Percentiles rank a stretch among this genome's conserved stretches.
Conservation (phyloP, 2,329 filamentous ascomycete species). For the Ascochyta koolunga region DNA sequence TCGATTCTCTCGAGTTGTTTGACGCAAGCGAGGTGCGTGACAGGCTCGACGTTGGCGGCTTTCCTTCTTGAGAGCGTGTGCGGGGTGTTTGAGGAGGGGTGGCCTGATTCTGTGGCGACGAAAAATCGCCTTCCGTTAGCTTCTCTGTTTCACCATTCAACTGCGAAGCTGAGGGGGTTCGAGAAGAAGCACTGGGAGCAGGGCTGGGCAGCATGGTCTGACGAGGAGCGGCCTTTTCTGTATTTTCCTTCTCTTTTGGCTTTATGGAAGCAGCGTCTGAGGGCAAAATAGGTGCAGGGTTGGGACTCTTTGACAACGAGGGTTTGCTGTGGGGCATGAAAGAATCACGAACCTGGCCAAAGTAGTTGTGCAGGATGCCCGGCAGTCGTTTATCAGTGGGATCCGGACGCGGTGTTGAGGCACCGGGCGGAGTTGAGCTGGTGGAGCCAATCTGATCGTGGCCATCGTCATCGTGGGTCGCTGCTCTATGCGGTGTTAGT, state of each 20-base stretch:
- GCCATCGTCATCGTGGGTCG: slow-evolving; percentile 73
- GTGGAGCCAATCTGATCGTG: slow-evolving; percentile 78
- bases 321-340: slow-evolving; percentile 56
- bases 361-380: slow-evolving; percentile 93
- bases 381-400: slow-evolving; percentile 93
- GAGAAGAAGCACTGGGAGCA: slow-evolving; percentile 54
- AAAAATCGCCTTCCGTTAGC: slow-evolving; percentile 82
- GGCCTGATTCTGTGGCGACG: slow-evolving; percentile 74
- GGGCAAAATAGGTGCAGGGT: slow-evolving; percentile 42
- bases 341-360: slow-evolving; percentile 94
- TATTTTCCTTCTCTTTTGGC: slow-evolving; percentile 29
- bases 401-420: slow-evolving; percentile 92
- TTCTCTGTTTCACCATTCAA: slow-evolving; percentile 74
- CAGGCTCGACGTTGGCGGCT: slow-evolving; percentile 50
- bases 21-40: slow-evolving; percentile 58
- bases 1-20: slow-evolving; percentile 45
- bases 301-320: slow-evolving; percentile 43
- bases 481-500: slow-evolving; percentile 47
- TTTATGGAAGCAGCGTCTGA: slow-evolving; percentile 18
- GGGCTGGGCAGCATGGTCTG: slow-evolving; percentile 61
- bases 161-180: slow-evolving; percentile 61
- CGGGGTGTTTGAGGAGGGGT: slow-evolving; percentile 89
- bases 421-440: slow-evolving; percentile 85
- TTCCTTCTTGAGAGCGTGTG: slow-evolving; percentile 74
- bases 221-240: slow-evolving; percentile 33